Conservation (phyloP, 2,329 filamentous ascomycete species). For the Colletotrichum tabaci region DNA sequence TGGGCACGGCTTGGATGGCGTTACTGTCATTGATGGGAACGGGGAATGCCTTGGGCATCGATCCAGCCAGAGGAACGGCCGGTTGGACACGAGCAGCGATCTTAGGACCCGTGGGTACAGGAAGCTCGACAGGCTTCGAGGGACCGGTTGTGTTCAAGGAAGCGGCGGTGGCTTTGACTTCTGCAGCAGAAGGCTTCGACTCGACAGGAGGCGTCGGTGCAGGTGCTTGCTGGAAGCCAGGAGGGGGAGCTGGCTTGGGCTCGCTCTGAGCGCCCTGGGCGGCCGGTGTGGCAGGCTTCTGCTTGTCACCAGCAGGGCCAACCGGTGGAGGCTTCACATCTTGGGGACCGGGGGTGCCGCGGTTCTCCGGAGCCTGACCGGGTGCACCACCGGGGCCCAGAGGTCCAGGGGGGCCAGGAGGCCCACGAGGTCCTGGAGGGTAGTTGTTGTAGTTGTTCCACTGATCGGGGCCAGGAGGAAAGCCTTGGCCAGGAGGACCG, state of each 20-base stretch:
- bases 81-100: conserved; percentile 70
- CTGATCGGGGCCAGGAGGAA: conserved; percentile 72
- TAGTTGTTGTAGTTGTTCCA: conserved; percentile 72
- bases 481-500: conserved; percentile 78
- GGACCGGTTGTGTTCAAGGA: conserved; percentile 59
- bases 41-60: conserved; percentile 47
- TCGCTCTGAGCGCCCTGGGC: conserved; percentile 45
- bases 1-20: conserved; percentile 45
- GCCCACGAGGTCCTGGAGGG: conserved; percentile 71
- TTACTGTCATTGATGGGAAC: conserved; percentile 44
- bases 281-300: conserved; percentile 62
- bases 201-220: conserved; percentile 77
- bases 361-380: conserved; percentile 42
- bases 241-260: conserved; percentile 36
- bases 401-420: conserved; percentile 59
- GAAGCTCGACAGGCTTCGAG: conserved; percentile 54
- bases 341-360: conserved; percentile 47
- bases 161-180: conserved; percentile 68
- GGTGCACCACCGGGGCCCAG: conserved; percentile 53
- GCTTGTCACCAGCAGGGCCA: conserved; percentile 65
- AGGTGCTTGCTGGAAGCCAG: conserved; percentile 52
- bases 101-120: conserved; percentile 64
- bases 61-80: conserved; percentile 74
- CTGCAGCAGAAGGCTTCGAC: conserved; percentile 74
- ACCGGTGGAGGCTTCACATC: conserved; percentile 66